Percentiles rank a stretch among this genome's conserved stretches.
Evolutionary conservation across 2,329 filamentous ascomycete genomes (phyloP).

Genomic region (Ascochyta fabae): DNA sequence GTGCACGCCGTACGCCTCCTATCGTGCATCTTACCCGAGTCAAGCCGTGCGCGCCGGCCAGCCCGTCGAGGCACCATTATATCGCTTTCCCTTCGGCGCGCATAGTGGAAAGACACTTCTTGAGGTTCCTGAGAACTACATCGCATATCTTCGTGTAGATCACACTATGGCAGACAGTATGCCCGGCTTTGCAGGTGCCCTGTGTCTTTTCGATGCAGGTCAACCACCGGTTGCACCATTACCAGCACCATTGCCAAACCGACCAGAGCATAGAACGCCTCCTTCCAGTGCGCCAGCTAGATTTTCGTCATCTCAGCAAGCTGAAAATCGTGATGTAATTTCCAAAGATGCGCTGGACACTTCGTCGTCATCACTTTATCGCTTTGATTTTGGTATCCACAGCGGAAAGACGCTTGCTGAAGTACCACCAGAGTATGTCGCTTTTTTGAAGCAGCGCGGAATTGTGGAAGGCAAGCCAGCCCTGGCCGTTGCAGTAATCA

Average conservation of each 20-base stretch:
- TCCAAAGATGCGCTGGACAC: background rate
- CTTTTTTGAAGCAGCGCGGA: conserved; percentile 4
- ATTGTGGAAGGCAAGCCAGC: conserved; percentile 3
- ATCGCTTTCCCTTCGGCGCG: too few species aligned
- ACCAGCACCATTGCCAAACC: background rate
- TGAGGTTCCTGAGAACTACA: conserved; percentile 8
- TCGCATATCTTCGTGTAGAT: conserved; percentile 3
- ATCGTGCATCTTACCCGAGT: too few species aligned
- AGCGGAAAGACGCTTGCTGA: background rate
- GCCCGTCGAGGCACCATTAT: too few species aligned
- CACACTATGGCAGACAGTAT: conserved; percentile 7
- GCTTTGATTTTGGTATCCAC: background rate
- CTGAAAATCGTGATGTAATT: background rate
- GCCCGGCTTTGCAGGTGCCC: background rate
- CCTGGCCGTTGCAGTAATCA: background rate
- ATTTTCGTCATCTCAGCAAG: background rate
- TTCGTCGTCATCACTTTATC: background rate
- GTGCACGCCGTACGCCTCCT: too few species aligned
- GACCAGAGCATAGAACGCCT: background rate
- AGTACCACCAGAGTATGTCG: conserved; percentile 5
- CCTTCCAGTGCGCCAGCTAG: background rate
- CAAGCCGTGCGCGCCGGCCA: too few species aligned
- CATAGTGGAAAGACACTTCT: too few species aligned
- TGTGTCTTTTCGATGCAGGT: conserved; percentile 7
- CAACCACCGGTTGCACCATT: background rate